Evolutionary conservation across 768 basidiomycete genomes (phyloP).

Genomic region (Lactarius tabidus): DNA sequence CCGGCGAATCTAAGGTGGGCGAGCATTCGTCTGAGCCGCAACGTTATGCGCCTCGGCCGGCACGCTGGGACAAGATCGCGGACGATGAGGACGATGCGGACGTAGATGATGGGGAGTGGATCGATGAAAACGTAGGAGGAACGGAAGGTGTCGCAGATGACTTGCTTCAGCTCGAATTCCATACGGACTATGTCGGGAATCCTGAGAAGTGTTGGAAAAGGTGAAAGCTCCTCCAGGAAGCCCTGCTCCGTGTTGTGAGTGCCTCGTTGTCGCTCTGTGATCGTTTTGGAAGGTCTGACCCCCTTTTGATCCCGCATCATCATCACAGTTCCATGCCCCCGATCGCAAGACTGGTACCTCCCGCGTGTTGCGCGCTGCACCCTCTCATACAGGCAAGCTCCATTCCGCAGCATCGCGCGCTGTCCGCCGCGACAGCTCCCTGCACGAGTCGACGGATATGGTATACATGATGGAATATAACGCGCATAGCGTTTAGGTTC

Average conservation of each 20-base stretch:
- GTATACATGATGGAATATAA: too few relatives aligned
- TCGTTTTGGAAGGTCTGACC: constrained; percentile 35
- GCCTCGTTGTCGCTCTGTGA: neutral
- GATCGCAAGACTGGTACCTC: constrained; percentile 81
- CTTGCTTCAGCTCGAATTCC: constrained; percentile 69
- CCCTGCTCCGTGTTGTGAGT: constrained; percentile 64
- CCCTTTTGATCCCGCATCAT: constrained; percentile 17
- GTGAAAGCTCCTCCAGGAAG: constrained; percentile 77
- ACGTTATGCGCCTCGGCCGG: constrained; percentile 14
- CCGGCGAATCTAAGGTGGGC: constrained; percentile 51
- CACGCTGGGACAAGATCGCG: constrained; percentile 39
- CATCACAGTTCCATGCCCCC: constrained; percentile 69
- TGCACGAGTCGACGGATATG: constrained; percentile 48
- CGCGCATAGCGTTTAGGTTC: constrained; percentile 54
- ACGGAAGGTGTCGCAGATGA: constrained; percentile 73
- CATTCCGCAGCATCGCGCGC: constrained; percentile 63
- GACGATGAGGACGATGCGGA: constrained; percentile 35
- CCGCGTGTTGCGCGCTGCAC: constrained; percentile 67
- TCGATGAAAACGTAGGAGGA: constrained; percentile 67
- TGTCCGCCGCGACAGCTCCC: constrained; percentile 52
- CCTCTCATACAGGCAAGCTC: constrained; percentile 65
- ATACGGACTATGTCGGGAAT: constrained; percentile 64
- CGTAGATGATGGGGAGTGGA: constrained; percentile 34
- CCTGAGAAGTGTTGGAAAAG: constrained; percentile 62
- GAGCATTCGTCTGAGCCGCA: constrained; percentile 28